Evolutionary conservation across 78 protist genomes (phyloP), one percentile per base, ranked within the genome.

Genomic region (Polysphondylium violaceum): DNA sequence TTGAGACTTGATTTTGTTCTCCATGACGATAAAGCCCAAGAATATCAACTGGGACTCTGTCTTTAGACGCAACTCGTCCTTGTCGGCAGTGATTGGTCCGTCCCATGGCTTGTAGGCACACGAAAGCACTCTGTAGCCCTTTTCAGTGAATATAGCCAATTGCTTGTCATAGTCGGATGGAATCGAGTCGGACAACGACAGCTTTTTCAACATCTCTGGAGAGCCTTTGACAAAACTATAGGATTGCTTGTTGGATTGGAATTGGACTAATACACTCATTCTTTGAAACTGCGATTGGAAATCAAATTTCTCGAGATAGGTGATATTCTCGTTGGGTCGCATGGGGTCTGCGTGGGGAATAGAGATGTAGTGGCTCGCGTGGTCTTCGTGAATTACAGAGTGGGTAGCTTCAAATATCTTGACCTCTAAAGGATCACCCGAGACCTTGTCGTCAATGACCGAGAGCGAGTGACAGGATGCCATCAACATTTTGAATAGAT

Each of bases 381-480:
- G 33, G 58, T 47, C 35, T 41, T 94, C 94, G 5, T 79, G 41
- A 2, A 94, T 21, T 17, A 2, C 36, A 75, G 97, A 87, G 2
- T 50, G 12, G 0, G 95, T 79, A 23, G 76, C 87, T 19, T 73
- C 61, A 59, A 96, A 95, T 97, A 96, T 93, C 73, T 88, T 93
- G 44, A 94, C 65, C 14, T 97, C 99, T 7, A 97, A 74, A 4
- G 97, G 96, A 63, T 97, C 97, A 16, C 98, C 98, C 1, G 94
- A 33, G 8, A 93, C 64, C 2, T n/a, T 47, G 3, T 56, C 96
- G 44, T 85, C 59, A 3, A 95, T 75, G 17, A 17, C 2, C 1
- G 87, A 68, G 6, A 96, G 86, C 3, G 96, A 88, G 44, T 96
- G 97, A 75, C 97, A 96, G n/a, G 77, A 17, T n/a, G 96, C 87